Evolutionary conservation across 169 alveolate species (phyloP), one percentile per base, ranked within the genome.

Genomic region (Cryptosporidium felis): DNA sequence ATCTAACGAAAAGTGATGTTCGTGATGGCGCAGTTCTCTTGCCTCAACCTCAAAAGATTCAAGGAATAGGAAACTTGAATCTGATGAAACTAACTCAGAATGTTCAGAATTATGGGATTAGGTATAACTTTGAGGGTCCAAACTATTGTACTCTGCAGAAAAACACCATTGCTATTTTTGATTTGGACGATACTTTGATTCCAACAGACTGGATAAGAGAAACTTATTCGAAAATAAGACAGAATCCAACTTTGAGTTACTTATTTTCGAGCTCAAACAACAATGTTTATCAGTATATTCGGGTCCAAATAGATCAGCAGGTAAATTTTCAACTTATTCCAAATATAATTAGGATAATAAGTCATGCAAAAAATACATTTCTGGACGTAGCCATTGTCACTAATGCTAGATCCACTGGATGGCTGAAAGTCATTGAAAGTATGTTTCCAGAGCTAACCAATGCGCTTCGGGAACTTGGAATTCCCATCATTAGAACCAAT

Each of bases 131-230:
- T n/a, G 63, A 56, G 2, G 23, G 23, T 28, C 38, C 44, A n/a
- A 56, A 56, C 32, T 5, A 12, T 1, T 28, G 14, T 28, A 8
- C 63, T 26, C 26, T n/a, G n/a, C 58, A 49, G 5, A 65, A 34
- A 12, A 65, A 65, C 18, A 62, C 92, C 34, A 47, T 90, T 9
- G 67, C 89, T 28, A 90, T 92, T 41, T 91, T 92, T 82, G 95
- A 92, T 80, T 80, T 92, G 38, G 95, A 92, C 45, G 95, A 92
- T 62, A 92, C 95, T 21, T 74, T 92, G 26, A 91, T 92, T 53
- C 95, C 95, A 44, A 92, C 95, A 2, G 93, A 90, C 62, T 92
- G 95, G 95, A 91, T 92, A 26, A 59, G 94, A 47, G 67, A 56
- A 6, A 53, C 85, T 23, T 74, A 74, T 74, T 28, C 67, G 0